Evolutionary conservation across 805 yeast species (phyloP).

Genomic region (Metahyphopichia silvanorum): DNA sequence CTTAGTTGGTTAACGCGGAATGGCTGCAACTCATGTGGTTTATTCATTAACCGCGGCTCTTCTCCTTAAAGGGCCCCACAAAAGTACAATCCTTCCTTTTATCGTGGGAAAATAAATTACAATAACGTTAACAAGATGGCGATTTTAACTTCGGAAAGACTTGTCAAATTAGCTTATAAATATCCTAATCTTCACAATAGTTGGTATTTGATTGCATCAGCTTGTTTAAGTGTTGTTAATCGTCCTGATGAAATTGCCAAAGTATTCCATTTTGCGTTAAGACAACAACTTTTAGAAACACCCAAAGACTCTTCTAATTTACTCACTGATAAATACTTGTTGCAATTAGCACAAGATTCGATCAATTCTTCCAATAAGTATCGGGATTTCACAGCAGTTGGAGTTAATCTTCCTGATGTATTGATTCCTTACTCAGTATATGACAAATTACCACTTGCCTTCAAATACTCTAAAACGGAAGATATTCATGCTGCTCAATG

Average conservation of each 20-base stretch:
- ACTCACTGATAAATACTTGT: constrained; percentile 29
- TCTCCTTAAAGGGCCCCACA: neutral
- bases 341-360: constrained; percentile 38
- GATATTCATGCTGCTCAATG: constrained; percentile 35
- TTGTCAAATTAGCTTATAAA: constrained; percentile 48
- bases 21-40: no score
- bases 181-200: constrained; percentile 52
- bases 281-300: constrained; percentile 40
- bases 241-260: constrained; percentile 77
- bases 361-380: constrained; percentile 36
- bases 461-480: constrained; percentile 27
- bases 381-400: constrained; percentile 37
- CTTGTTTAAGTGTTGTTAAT: constrained; percentile 78
- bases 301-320: constrained; percentile 17
- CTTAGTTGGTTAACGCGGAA: neutral
- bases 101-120: neutral
- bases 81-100: neutral
- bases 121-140: constrained; percentile 10
- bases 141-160: constrained; percentile 51
- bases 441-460: constrained; percentile 35
- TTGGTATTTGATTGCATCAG: constrained; percentile 82
- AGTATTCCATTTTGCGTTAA: constrained; percentile 65
- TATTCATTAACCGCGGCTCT: no score
- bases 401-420: constrained; percentile 40
- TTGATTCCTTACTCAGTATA: constrained; percentile 37